Base-by-base conservation (phyloP, 352 stramenopile species). In the Pythium biforme region DNA sequence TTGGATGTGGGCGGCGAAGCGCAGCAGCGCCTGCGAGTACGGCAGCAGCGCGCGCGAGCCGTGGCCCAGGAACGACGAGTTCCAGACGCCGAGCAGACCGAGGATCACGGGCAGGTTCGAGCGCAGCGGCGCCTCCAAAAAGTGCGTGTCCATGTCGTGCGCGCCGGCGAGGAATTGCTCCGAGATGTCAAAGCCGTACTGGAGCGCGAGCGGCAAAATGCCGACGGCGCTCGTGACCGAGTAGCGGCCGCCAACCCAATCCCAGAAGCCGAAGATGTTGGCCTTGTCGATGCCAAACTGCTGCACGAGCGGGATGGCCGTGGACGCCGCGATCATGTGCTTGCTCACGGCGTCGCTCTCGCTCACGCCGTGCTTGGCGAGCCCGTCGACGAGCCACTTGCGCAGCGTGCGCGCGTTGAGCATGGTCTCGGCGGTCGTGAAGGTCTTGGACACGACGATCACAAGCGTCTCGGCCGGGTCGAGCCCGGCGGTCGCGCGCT, bases 361-460 rank as follows among this genome's bases (percentile, higher is more conserved):
- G 34, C 60, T 75, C 40, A 77, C 73, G 22, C 81, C 83, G 73
- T 98, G 95, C 34, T 86, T 79, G 51, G 75, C 75, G 33, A 98
- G 96, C 55, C 94, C 94, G 19, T 97, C 77, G 22, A 98, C 73
- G 29, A 99, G 79, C 96, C 97, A 99, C 68, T 96, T 88, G 66
- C 95, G 92, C 49, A 98, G 78, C 39, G 94, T 98, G 56, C 92
- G 83, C 25, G 97, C 97, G 74, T 99, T 99, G 23, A 99, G 87
- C 97, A 99, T 99, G 31, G 97, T 99, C 81, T 99, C 97, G 19
- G 97, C 95, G 8, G 97, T 99, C 14, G 96, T 99, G 73, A 99
- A 99, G 2, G 95, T 99, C 79, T 99, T 99, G 65, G 88, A 98
- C 39, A 99, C 95, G 52, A 99, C 89, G 40, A 99, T 83, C 43